Base-by-base conservation (phyloP, 1,139 yeast species). In the Suhomyces terraborum region DNA sequence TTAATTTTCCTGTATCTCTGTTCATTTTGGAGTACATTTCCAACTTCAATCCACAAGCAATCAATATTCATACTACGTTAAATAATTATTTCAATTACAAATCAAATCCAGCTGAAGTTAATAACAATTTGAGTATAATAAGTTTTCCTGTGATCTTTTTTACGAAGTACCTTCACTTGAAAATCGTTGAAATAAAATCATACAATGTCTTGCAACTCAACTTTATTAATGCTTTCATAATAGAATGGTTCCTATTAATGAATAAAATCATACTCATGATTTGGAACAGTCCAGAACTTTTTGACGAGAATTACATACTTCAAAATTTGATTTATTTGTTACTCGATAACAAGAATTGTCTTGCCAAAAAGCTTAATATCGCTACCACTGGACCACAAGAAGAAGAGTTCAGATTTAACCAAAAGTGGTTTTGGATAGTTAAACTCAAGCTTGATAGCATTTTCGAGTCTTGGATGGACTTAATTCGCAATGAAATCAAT, bases 121-220 rank as follows among this genome's bases (percentile, higher is more conserved):
- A 53, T 38, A 46, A 52, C 43, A 53, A 52, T 35, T 44, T 57
- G 31, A 55, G 57, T 25, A 71, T 75, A 22, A 64, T 75, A 9
- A 61, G 73, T 35, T 65, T 72, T 48, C 80, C 80, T 1, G 51
- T 75, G 21, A 58, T 76, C 9, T 69, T 75, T 51, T 58, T 69
- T 37, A 54, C 65, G 19, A 54, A 50, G 21, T 61, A 64, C 34
- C 52, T 70, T 39, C 52, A 59, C 26, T 42, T 51, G 10, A 36
- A 43, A 2, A 32, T 50, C 5, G 30, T 53, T 10, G 47, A 38
- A 12, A 38, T 52, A 24, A 30, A 42, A 7, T 36, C 42, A 1
- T 46, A 45, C 40, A 53, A 51, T 30, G 29, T 44, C 0, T 33
- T 52, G 13, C 56, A 55, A 35, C 37, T 49, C 28, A 43, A 49